These are phyloP conservation scores for Trichoderma asperellum DNA, from an alignment of 2,329 filamentous ascomycete species.

Conservation along the genomic window DNA sequence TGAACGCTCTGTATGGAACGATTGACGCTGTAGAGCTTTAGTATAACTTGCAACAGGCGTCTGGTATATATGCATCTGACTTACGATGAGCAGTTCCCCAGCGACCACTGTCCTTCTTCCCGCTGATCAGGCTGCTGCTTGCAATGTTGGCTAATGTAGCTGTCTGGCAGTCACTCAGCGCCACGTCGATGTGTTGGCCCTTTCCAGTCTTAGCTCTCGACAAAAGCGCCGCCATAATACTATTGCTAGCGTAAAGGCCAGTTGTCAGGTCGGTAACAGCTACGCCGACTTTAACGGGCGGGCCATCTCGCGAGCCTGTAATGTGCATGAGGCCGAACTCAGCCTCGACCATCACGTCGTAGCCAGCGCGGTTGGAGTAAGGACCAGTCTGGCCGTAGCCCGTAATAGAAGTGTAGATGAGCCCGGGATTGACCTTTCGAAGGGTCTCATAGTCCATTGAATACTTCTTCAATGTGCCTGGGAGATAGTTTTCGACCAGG, in stretches of 20 bases:
- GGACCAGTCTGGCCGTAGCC: conserved; percentile 96
- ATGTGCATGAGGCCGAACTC: conserved; percentile 99
- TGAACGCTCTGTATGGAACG: conserved; percentile 89
- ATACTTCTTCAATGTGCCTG: conserved; percentile 88
- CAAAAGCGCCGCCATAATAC: conserved; percentile 92
- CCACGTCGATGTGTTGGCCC: conserved; percentile 91
- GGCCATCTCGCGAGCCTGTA: conserved; percentile 82
- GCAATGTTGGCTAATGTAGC: conserved; percentile 95
- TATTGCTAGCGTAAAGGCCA: conserved; percentile 91
- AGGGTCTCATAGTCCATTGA: conserved; percentile 84
- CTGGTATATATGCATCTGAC: conserved; percentile 32
- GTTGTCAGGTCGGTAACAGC: conserved; percentile 96
- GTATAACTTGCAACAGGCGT: neutral
- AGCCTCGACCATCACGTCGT: conserved; percentile 99
- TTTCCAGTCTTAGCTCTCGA: conserved; percentile 71
- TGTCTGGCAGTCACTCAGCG: conserved; percentile 91
- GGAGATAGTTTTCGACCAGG: conserved; percentile 95
- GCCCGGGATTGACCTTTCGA: conserved; percentile 75
- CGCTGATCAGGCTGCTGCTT: conserved; percentile 86
- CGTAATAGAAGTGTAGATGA: conserved; percentile 96
- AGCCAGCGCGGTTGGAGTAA: conserved; percentile 83
- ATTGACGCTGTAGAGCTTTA: conserved; percentile 68
- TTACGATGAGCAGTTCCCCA: conserved; percentile 96
- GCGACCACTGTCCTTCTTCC: conserved; percentile 81
- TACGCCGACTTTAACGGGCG: conserved; percentile 95